Evolutionary conservation across 306 rosid genomes (phyloP).

Genomic region (Alnus glutinosa): DNA sequence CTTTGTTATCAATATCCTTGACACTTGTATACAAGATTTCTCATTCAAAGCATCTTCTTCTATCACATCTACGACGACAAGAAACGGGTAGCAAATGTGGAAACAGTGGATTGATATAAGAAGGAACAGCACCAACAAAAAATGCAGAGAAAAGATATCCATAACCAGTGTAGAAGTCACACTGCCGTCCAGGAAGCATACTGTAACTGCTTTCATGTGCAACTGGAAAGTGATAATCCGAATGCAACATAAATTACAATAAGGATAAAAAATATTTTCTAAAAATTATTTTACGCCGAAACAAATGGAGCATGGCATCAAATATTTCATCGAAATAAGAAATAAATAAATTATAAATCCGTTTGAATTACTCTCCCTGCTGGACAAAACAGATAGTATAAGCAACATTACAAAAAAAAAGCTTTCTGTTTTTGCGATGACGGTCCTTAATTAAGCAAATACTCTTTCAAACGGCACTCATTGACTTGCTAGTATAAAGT

Average conservation of each 20-base stretch:
- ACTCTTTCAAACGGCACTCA: too few species aligned
- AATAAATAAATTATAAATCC: too few species aligned
- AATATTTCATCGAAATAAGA: too few species aligned
- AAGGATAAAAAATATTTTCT: too few species aligned
- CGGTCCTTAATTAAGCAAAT: too few species aligned
- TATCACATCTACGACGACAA: slow-evolving; percentile 48
- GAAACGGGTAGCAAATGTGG: slow-evolving; percentile 16
- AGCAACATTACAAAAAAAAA: too few species aligned
- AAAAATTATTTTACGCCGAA: too few species aligned
- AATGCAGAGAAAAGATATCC: slow-evolving; percentile 22
- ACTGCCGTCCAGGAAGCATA: slow-evolving; percentile 42
- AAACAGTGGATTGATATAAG: not conserved
- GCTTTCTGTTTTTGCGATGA: too few species aligned
- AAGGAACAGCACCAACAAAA: not conserved
- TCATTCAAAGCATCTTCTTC: slow-evolving; percentile 65
- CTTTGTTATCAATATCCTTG: slow-evolving; percentile 48
- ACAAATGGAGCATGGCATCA: too few species aligned
- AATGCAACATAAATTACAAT: slow-evolving; percentile 7
- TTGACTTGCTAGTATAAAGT: too few species aligned
- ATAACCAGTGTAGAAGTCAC: slow-evolving; percentile 49
- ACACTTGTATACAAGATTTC: slow-evolving; percentile 57
- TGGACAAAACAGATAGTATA: too few species aligned
- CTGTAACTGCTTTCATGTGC: slow-evolving; percentile 28
- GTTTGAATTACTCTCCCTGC: too few species aligned
- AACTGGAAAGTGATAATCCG: slow-evolving; percentile 40